phyloP scores from a whole-genome alignment of 1,284 basidiomycete genomes.

The Boletellus deceptivus region DNA sequence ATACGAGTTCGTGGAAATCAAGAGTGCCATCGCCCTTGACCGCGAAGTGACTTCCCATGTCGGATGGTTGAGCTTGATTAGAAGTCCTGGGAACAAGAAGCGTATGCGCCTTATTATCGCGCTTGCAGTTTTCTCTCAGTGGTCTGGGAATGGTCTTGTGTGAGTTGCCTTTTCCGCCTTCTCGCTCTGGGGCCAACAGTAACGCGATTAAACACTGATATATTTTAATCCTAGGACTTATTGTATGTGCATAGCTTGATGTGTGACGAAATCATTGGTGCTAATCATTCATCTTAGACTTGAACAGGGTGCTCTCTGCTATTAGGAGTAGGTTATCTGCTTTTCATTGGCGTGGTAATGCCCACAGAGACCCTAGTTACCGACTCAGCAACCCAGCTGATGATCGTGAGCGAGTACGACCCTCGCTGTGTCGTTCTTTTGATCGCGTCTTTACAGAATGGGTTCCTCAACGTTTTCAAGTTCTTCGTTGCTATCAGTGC shows the following conservation, averaged over 20 bases:
- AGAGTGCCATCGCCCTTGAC: conserved; percentile 63
- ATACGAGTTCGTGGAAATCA: conserved; percentile 76
- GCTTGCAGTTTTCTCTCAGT: conserved; percentile 69
- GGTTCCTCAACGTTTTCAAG: conserved; percentile 54
- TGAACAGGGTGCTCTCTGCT: conserved; percentile 64
- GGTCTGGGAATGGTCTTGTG: conserved; percentile 74
- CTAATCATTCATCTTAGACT: conserved; percentile 13
- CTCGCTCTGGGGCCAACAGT: neutral
- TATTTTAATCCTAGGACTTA: neutral
- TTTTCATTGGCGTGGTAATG: neutral
- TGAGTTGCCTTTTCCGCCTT: conserved; percentile 46
- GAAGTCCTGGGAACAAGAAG: conserved; percentile 59
- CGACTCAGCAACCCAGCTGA: conserved; percentile 40
- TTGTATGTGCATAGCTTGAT: neutral
- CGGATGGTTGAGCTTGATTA: conserved; percentile 58
- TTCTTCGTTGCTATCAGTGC: conserved; percentile 48
- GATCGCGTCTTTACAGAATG: conserved; percentile 37
- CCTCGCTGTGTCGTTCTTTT: neutral
- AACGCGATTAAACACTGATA: neutral
- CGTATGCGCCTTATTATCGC: conserved; percentile 68
- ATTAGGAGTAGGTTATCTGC: neutral
- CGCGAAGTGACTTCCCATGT: conserved; percentile 50
- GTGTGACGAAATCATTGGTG: neutral
- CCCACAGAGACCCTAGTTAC: conserved; percentile 8
- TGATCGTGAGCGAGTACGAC: conserved; percentile 34